Percentiles rank a stretch among this genome's conserved stretches.
Evolutionary conservation across 768 basidiomycete species (phyloP).

Genomic region (Agaricus blazei): DNA sequence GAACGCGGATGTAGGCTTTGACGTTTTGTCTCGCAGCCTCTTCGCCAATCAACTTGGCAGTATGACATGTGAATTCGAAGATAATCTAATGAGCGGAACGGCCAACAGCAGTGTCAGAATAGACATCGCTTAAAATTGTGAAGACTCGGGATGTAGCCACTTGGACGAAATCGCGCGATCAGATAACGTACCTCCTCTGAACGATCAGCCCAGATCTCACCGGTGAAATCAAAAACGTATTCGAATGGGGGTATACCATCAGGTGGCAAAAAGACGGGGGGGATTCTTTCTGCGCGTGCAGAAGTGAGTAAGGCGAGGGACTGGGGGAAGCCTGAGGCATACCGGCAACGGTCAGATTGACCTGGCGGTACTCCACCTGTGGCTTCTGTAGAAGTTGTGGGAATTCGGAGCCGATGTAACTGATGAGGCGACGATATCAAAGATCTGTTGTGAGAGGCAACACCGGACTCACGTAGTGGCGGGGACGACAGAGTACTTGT

Average conservation of each 20-base stretch:
- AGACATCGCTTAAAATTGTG: not conserved
- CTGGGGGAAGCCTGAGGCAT: slow-evolving; percentile 19
- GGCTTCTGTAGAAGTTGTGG: slow-evolving; percentile 61
- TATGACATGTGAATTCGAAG: slow-evolving; percentile 67
- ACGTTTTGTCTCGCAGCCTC: slow-evolving; percentile 80
- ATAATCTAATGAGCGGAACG: slow-evolving; percentile 49
- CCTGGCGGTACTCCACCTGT: slow-evolving; percentile 76
- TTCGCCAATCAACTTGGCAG: slow-evolving; percentile 61
- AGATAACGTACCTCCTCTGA: slow-evolving; percentile 57
- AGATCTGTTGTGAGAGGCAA: not conserved
- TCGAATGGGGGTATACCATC: slow-evolving; percentile 65
- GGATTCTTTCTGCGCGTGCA: slow-evolving; percentile 50
- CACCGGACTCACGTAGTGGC: slow-evolving; percentile 25
- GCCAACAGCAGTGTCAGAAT: not conserved
- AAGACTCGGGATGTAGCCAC: not conserved
- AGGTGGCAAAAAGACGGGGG: slow-evolving; percentile 65
- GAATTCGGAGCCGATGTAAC: slow-evolving; percentile 78
- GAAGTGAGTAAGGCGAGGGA: slow-evolving; percentile 2
- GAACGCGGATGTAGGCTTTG: slow-evolving; percentile 73
- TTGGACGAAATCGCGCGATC: slow-evolving; percentile 8
- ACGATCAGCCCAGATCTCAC: slow-evolving; percentile 72
- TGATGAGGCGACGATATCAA: slow-evolving; percentile 20
- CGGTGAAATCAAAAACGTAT: slow-evolving; percentile 83
- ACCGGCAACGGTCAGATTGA: slow-evolving; percentile 74
- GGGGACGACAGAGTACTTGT: slow-evolving; percentile 28